A percentile compares a stretch with the other conserved stretches of the same genome.
Evolutionary conservation across 2,329 filamentous ascomycete species (phyloP).

Genomic region (Epichloe coenophiala): DNA sequence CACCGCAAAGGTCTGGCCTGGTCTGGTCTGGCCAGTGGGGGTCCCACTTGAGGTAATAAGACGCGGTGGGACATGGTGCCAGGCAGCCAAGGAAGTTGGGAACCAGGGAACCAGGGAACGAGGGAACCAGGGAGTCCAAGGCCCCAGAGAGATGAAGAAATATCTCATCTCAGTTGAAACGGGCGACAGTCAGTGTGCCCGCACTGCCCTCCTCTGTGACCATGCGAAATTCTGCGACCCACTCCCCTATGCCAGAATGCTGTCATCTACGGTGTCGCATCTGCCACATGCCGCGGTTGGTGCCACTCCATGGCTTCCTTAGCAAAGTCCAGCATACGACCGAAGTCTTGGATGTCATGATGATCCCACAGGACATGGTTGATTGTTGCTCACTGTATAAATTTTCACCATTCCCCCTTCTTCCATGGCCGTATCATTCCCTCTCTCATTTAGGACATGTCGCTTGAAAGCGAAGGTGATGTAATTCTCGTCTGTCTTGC

Average conservation of each 20-base stretch:
- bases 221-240: not conserved
- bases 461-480: not conserved
- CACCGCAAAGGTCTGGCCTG: not conserved
- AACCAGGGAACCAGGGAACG: not conserved
- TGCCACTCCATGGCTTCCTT: too few species aligned
- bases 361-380: not conserved
- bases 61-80: not conserved
- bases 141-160: too few species aligned
- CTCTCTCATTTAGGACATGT: too few species aligned
- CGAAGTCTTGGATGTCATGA: not conserved
- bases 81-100: not conserved
- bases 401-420: too few species aligned
- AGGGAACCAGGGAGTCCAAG: not conserved
- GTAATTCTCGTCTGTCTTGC: too few species aligned
- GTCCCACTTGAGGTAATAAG: slow-evolving; percentile 5
- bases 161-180: too few species aligned
- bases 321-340: not conserved
- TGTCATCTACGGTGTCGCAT: not conserved
- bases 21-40: not conserved
- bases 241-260: not conserved
- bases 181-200: too few species aligned
- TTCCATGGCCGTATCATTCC: too few species aligned
- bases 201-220: not conserved
- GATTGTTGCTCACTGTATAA: too few species aligned
- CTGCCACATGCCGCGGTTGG: too few species aligned